Percentiles rank a stretch among this genome's conserved stretches.
Conservation (phyloP, 179 eudicot species). For the Beta macrorhiza region DNA sequence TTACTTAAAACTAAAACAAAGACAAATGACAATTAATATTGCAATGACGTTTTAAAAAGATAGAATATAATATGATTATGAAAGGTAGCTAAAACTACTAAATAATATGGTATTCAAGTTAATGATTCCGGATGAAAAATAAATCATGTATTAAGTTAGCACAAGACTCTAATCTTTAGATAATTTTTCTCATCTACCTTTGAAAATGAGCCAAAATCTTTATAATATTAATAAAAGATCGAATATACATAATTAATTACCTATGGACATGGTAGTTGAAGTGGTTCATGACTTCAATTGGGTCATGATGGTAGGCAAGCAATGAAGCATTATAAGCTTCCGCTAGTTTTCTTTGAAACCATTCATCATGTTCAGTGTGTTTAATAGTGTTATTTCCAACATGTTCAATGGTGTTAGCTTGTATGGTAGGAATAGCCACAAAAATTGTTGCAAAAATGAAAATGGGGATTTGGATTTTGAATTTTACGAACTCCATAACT, state of each 20-base stretch:
- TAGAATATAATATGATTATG: too few species aligned
- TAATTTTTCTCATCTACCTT: too few species aligned
- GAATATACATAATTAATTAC: conserved; percentile 18
- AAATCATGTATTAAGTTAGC: too few species aligned
- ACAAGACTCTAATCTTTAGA: too few species aligned
- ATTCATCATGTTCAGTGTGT: conserved; percentile 24
- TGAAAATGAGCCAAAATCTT: too few species aligned
- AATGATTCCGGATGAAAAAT: too few species aligned
- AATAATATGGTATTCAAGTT: too few species aligned
- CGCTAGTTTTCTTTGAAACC: conserved; percentile 37
- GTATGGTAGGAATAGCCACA: conserved; percentile 1
- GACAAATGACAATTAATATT: too few species aligned
- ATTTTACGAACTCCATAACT: conserved; percentile 14
- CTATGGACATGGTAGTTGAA: conserved; percentile 36
- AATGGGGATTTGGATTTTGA: conserved; percentile 10
- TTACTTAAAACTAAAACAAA: too few species aligned
- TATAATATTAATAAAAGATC: not conserved
- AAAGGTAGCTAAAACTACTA: too few species aligned
- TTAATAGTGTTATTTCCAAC: conserved; percentile 15
- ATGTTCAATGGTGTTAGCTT: conserved; percentile 22
- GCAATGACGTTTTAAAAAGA: too few species aligned
- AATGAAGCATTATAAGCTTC: conserved; percentile 39
- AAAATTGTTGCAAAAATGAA: conserved; percentile 17
- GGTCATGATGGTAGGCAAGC: conserved; percentile 35
- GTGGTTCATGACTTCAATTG: conserved; percentile 32